Evolutionary conservation across 441 rosid species (phyloP), one percentile per base, ranked within the genome.

Genomic region (Croton setiger): DNA sequence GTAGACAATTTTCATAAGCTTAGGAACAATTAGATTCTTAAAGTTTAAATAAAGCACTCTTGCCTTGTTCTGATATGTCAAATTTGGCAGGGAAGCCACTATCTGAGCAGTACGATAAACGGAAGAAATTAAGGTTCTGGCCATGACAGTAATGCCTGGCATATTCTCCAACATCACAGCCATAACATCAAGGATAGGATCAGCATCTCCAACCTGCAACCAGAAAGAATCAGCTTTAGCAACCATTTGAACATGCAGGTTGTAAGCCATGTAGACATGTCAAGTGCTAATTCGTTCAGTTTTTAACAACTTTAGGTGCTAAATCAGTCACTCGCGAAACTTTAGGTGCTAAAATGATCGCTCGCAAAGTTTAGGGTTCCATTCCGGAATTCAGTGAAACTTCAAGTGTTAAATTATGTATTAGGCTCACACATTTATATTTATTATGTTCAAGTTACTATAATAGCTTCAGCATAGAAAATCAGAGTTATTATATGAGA

Each of bases 151-250:
- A 74, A 88, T 85, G 63, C 75, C 84, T 67, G 98, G 84, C 77
- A 88, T 81, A 78, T 89, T 92, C 84, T 92, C 98, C 74, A 92
- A 74, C 89, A 84, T 88, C 72, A 82, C 86, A 75, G 98, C 95
- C 98, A 92, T 92, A 64, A 86, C 77, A 68, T 92, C 98, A 77
- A 87, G 90, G 39, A 92, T 78, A 62, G 95, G 95, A 77, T 90
- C 93, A 72, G 98, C 96, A 84, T 90, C 98, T 82, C 96, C 95
- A 71, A 88, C 88, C 98, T 92, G 84, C 63, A 72, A 43, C 72
- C 64, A 11, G 64, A 31, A 74, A 35, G 44, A 59, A 60, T 78
- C 78, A 76, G 72, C 65, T 78, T n/a, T 27, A 27, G 31, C 31
- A 2, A 27, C 31, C 31, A 27, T 0, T 27, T 27, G 1, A 27